Evolutionary conservation across 805 yeast species (phyloP).

Genomic region (Spathaspora hagerdaliae): DNA sequence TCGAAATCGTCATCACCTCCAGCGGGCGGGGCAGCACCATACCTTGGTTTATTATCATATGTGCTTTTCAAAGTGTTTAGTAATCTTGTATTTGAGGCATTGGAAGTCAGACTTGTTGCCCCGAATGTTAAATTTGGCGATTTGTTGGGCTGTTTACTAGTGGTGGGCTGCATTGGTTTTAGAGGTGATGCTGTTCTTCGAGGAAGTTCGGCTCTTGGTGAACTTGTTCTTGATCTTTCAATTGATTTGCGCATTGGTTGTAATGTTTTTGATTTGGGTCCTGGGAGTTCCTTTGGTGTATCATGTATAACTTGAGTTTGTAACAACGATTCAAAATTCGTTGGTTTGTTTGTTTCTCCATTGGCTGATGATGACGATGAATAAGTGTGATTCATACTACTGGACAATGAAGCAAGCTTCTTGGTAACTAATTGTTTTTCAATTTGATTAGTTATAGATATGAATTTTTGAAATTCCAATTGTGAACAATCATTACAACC

Average conservation of each 20-base stretch:
- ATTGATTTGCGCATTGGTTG: conserved; percentile 12
- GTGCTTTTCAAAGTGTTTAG: conserved; percentile 23
- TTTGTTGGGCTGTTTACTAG: conserved; percentile 9
- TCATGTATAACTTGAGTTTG: conserved; percentile 23
- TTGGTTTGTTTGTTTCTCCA: neutral
- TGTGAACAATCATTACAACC: conserved; percentile 36
- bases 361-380: neutral
- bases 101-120: conserved; percentile 13
- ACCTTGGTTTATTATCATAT: conserved; percentile 7
- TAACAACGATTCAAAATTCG: conserved; percentile 26
- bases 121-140: conserved; percentile 18
- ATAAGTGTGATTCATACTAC: neutral
- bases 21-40: neutral
- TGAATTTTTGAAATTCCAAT: conserved; percentile 27
- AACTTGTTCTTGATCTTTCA: neutral
- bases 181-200: neutral
- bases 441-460: conserved; percentile 18
- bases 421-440: conserved; percentile 15
- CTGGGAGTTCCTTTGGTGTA: conserved; percentile 9
- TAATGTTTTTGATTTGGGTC: conserved; percentile 12
- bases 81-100: conserved; percentile 13
- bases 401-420: conserved; percentile 17
- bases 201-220: neutral
- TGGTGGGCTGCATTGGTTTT: neutral
- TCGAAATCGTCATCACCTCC: conserved; percentile 25